A percentile compares a stretch with the other conserved stretches of the same genome.
Conservation (phyloP, 306 rosid species). For the Lagenaria siceraria region DNA sequence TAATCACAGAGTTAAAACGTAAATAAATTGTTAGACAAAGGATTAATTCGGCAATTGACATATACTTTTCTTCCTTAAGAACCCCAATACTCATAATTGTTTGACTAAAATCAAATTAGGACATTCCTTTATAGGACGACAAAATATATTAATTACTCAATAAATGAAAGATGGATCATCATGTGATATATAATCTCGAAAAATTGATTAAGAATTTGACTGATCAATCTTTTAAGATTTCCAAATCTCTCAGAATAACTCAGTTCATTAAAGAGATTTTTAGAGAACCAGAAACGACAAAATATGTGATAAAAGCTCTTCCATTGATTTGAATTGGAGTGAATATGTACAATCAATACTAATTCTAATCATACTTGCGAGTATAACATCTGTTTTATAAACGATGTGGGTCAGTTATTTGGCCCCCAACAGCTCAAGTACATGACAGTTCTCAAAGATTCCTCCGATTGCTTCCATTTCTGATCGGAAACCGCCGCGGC, state of each 20-base stretch:
- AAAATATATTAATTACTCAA: background rate
- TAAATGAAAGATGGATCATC: background rate
- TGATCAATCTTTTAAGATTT: background rate
- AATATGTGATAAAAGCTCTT: background rate
- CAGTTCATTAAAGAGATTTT: background rate
- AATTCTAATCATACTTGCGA: no score
- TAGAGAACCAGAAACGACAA: no score
- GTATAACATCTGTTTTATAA: no score
- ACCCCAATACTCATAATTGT: no score
- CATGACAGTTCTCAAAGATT: slow-evolving; percentile 27
- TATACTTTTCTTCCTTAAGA: no score
- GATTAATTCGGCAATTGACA: no score
- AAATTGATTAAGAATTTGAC: background rate
- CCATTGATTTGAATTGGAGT: background rate
- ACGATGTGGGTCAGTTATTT: background rate
- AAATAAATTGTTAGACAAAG: no score
- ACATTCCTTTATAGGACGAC: no score
- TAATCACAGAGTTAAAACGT: no score
- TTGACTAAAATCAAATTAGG: no score
- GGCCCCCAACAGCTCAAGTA: slow-evolving; percentile 33
- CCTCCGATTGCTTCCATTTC: slow-evolving; percentile 10
- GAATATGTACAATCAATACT: background rate
- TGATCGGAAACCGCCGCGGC: background rate
- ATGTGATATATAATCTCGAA: background rate
- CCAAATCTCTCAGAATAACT: background rate